Evolutionary conservation across 1,284 basidiomycete genomes (phyloP).

Genomic region (Cryptococcus sp.): DNA sequence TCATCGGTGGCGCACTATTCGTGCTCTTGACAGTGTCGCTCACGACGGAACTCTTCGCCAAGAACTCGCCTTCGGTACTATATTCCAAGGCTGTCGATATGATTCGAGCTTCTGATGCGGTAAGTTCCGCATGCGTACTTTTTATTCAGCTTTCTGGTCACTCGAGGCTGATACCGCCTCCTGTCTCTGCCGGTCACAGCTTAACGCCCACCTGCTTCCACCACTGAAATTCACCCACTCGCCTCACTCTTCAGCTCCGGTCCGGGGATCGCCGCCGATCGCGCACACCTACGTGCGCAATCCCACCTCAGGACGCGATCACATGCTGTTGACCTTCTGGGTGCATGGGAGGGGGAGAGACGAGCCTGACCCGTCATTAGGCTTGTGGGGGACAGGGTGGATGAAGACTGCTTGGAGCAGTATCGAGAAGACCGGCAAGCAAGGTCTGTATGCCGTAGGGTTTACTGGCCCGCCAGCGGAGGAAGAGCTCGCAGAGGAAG

Average conservation of each 20-base stretch:
- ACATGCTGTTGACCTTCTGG: constrained; percentile 52
- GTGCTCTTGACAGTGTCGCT: constrained; percentile 80
- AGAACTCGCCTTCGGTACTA: constrained; percentile 87
- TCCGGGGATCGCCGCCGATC: constrained; percentile 47
- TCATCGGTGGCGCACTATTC: constrained; percentile 78
- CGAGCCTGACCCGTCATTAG: constrained; percentile 32
- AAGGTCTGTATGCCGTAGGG: not conserved
- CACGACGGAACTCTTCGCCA: constrained; percentile 85
- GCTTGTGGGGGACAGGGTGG: constrained; percentile 22
- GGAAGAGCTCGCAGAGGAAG: not conserved
- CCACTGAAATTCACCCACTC: constrained; percentile 52
- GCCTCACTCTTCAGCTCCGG: constrained; percentile 44
- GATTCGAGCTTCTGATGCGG: constrained; percentile 72
- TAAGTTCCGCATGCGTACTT: constrained; percentile 44
- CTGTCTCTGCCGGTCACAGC: constrained; percentile 21
- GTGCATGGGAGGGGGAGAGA: constrained; percentile 50
- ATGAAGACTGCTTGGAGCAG: constrained; percentile 11
- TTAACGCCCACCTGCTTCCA: constrained; percentile 50
- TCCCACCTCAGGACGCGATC: constrained; percentile 47
- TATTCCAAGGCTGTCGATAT: constrained; percentile 83
- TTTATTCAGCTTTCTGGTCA: not conserved
- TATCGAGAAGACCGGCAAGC: constrained; percentile 2
- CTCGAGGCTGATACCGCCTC: not conserved
- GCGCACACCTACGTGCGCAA: constrained; percentile 42
- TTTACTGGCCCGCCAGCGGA: not conserved